These are phyloP conservation scores for Fusarium nematophilum DNA, from an alignment of 2,329 filamentous ascomycete genomes.

Conservation along the genomic window DNA sequence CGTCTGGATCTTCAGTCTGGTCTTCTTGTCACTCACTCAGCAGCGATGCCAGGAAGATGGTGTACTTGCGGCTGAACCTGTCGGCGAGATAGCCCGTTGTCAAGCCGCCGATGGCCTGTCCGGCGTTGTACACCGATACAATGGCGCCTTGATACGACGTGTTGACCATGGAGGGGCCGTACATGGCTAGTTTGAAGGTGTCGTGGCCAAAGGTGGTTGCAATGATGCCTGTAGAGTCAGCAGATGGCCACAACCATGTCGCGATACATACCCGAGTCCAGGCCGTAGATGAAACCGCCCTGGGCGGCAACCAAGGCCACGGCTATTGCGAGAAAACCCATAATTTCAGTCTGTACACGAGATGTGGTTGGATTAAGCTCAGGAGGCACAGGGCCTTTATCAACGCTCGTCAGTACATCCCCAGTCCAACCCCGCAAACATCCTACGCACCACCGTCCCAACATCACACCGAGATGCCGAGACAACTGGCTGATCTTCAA, in stretches of 20 bases:
- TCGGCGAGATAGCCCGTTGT: slow-evolving; percentile 48
- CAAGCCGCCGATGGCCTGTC: slow-evolving; percentile 47
- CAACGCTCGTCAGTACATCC: too few species aligned
- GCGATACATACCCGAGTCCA: slow-evolving; percentile 4
- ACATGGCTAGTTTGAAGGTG: slow-evolving; percentile 2
- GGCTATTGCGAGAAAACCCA: neutral
- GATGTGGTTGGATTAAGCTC: neutral
- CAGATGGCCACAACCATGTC: too few species aligned
- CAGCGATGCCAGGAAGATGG: neutral
- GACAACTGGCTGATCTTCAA: too few species aligned
- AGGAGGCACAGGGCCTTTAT: too few species aligned
- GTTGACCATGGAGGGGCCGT: slow-evolving; percentile 1
- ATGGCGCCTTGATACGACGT: slow-evolving; percentile 3
- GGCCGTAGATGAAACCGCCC: slow-evolving; percentile 2
- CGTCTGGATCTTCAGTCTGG: slow-evolving; percentile 41
- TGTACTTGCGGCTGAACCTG: slow-evolving; percentile 31
- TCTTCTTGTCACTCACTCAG: slow-evolving; percentile 37
- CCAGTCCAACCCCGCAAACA: neutral
- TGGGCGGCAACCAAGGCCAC: slow-evolving; percentile 3
- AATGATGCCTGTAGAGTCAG: slow-evolving; percentile 4
- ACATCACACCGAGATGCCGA: neutral
- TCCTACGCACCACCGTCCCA: neutral
- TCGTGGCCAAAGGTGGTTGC: slow-evolving; percentile 12
- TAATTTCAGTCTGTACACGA: too few species aligned
- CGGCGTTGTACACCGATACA: slow-evolving; percentile 46